A percentile compares a stretch with the other conserved stretches of the same genome.
Conservation (phyloP, 1,284 basidiomycete species). For the Sanghuangporus sanghuang region DNA sequence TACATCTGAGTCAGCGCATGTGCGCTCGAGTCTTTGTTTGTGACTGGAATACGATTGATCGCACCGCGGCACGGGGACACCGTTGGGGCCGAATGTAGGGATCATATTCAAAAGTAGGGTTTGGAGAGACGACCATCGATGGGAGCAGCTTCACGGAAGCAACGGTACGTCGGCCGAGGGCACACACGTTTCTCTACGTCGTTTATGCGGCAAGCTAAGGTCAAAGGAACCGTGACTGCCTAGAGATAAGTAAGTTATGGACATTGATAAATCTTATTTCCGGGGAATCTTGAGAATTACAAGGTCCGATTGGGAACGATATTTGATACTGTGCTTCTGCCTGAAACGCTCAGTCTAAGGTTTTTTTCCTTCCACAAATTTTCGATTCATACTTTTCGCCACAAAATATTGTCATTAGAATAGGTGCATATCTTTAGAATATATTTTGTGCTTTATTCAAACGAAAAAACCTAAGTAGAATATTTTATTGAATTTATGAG, state of each 20-base stretch:
- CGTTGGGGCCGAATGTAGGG: neutral
- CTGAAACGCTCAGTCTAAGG: too few species aligned
- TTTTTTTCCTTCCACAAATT: too few species aligned
- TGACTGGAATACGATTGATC: neutral
- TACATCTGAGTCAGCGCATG: slow-evolving; percentile 7
- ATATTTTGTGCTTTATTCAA: too few species aligned
- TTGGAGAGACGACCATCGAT: neutral
- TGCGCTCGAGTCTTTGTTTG: neutral
- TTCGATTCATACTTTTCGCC: too few species aligned
- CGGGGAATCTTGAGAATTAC: neutral
- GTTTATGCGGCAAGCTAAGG: neutral
- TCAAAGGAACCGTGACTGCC: neutral
- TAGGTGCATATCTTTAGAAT: too few species aligned
- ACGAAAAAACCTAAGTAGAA: too few species aligned
- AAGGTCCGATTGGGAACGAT: neutral
- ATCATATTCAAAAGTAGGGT: neutral
- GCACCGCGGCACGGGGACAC: neutral
- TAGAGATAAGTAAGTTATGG: neutral
- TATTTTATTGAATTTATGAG: too few species aligned
- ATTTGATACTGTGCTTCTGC: too few species aligned
- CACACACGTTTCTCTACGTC: neutral
- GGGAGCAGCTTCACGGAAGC: neutral
- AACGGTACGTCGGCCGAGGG: slow-evolving; percentile 6
- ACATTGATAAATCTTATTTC: neutral
- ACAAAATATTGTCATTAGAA: too few species aligned